Percentiles rank a stretch among this genome's conserved stretches.
Evolutionary conservation across 1,284 basidiomycete species (phyloP).

Genomic region (Agaricales sp.): DNA sequence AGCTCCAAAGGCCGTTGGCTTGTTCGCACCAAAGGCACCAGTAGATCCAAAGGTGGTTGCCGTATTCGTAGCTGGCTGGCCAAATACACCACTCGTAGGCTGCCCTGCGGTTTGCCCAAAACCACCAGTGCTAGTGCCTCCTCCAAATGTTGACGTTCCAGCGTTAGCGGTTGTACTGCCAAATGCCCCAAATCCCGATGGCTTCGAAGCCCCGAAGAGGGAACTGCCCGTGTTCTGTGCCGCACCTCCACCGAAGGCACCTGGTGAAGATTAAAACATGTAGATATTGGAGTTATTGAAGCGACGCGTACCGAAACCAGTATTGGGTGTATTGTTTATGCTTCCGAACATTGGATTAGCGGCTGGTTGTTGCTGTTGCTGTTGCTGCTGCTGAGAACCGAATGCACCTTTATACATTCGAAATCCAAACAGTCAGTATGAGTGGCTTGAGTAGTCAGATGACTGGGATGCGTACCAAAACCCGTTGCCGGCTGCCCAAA

Average conservation of each 20-base stretch:
- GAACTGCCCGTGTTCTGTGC: neutral
- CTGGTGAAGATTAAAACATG: neutral
- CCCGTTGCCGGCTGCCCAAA: neutral
- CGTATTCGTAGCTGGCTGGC: neutral
- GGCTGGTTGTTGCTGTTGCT: neutral
- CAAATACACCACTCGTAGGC: slow-evolving; percentile 11
- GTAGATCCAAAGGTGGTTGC: slow-evolving; percentile 13
- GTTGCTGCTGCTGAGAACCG: too few species aligned
- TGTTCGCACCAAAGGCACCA: slow-evolving; percentile 36
- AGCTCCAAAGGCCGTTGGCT: slow-evolving; percentile 37
- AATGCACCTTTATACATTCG: neutral
- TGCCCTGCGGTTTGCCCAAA: neutral
- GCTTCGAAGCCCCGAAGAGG: neutral
- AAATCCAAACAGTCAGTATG: neutral
- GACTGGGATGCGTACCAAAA: neutral
- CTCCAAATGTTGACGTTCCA: slow-evolving; percentile 16
- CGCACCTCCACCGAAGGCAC: neutral
- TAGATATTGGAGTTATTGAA: neutral
- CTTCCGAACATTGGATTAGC: neutral
- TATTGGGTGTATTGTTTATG: neutral
- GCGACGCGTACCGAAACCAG: neutral
- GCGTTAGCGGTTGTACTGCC: slow-evolving; percentile 22
- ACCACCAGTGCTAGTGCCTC: slow-evolving; percentile 1
- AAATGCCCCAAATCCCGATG: slow-evolving; percentile 28
- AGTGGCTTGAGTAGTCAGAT: neutral